Evolutionary conservation across 495 filamentous ascomycete genomes (phyloP).

Genomic region (Aspergillus mulundensis): DNA sequence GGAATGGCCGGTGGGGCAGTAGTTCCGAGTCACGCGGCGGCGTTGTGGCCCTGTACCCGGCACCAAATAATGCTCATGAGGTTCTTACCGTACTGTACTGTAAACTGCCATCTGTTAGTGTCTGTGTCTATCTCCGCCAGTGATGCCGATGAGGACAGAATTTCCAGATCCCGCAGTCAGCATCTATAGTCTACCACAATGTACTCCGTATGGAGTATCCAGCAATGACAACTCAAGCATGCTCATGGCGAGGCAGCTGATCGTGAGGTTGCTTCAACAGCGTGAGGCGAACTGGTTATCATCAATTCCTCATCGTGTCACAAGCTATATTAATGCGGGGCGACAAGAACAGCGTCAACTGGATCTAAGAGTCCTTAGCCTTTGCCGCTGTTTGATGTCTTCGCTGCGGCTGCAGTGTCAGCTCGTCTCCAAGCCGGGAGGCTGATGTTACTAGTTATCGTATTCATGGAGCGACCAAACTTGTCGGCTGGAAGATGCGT

Average conservation of each 20-base stretch:
- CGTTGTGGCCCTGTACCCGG: constrained; percentile 6
- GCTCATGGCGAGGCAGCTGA: not conserved
- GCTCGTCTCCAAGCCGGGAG: not conserved
- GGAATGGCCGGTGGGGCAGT: constrained; percentile 15
- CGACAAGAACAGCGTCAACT: not conserved
- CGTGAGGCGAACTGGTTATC: not conserved
- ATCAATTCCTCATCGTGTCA: not conserved
- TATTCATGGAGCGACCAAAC: not conserved
- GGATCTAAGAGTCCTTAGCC: not conserved
- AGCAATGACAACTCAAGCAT: too few species aligned
- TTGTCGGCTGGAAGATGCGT: constrained; percentile 1
- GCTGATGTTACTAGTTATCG: not conserved
- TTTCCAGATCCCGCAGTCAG: too few species aligned
- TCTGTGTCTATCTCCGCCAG: too few species aligned
- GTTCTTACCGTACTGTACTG: too few species aligned
- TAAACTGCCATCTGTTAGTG: too few species aligned
- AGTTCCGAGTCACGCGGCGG: constrained; percentile 18
- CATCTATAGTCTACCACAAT: too few species aligned
- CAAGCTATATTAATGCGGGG: not conserved
- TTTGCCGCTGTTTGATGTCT: not conserved
- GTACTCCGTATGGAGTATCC: too few species aligned
- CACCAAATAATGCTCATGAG: not conserved
- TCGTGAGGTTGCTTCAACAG: not conserved
- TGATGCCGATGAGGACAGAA: too few species aligned
- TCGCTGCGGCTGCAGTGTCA: too few species aligned